Percentiles rank a stretch among this genome's conserved stretches.
phyloP scores from a whole-genome alignment of 768 basidiomycete genomes.

The Suillus spraguei region DNA sequence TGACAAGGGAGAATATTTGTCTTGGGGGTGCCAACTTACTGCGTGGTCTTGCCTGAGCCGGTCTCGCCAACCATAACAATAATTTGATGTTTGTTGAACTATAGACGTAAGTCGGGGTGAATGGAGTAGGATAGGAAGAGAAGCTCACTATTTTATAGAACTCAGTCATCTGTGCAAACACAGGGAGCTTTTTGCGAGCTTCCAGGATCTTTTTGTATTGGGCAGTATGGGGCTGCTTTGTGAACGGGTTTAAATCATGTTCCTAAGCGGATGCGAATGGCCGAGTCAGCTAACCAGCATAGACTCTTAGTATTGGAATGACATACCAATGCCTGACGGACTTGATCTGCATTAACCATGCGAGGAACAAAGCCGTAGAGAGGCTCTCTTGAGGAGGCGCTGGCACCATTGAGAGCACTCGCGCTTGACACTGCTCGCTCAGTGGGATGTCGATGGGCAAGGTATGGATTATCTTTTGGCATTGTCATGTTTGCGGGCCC shows the following conservation, averaged over 20 bases:
- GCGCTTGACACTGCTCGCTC: slow-evolving; percentile 22
- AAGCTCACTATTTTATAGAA: slow-evolving; percentile 84
- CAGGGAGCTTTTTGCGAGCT: slow-evolving; percentile 85
- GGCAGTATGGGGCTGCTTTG: slow-evolving; percentile 70
- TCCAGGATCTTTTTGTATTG: slow-evolving; percentile 89
- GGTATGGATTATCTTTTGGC: slow-evolving; percentile 52
- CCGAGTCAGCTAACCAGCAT: background rate
- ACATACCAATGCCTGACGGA: slow-evolving; percentile 70
- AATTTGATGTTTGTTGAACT: slow-evolving; percentile 62
- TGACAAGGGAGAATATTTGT: slow-evolving; percentile 24
- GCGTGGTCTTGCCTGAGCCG: slow-evolving; percentile 94
- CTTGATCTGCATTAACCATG: slow-evolving; percentile 66
- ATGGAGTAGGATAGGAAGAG: background rate
- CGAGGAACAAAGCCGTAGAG: slow-evolving; percentile 77
- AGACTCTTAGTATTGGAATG: background rate
- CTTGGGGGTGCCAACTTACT: slow-evolving; percentile 54
- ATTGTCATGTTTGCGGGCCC: background rate
- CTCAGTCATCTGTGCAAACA: slow-evolving; percentile 90
- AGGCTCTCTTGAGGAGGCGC: slow-evolving; percentile 49
- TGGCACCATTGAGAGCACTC: slow-evolving; percentile 7
- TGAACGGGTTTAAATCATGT: slow-evolving; percentile 87
- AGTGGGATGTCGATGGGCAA: slow-evolving; percentile 43
- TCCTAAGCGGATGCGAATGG: slow-evolving; percentile 54
- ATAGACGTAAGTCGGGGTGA: background rate
- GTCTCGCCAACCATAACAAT: slow-evolving; percentile 94